Conservation (phyloP, 805 yeast species). For the Kluyveromyces wickerhamii region DNA sequence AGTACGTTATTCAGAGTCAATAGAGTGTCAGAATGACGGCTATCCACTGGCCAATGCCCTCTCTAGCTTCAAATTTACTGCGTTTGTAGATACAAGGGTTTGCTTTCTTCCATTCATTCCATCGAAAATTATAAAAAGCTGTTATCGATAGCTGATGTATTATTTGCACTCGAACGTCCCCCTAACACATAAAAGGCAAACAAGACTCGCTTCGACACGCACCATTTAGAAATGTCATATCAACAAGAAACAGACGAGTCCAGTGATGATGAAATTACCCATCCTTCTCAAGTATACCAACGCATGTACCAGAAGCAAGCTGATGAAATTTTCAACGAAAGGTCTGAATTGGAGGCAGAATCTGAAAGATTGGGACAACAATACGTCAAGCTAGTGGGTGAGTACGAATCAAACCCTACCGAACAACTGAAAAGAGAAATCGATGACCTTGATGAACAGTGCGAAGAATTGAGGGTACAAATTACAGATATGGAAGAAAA, state of each 20-base stretch:
- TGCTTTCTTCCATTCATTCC: too few species aligned
- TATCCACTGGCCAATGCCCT: too few species aligned
- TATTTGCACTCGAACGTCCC: too few species aligned
- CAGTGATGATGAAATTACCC: constrained; percentile 1
- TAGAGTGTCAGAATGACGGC: too few species aligned
- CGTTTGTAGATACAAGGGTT: too few species aligned
- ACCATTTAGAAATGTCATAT: too few species aligned
- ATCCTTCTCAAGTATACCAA: constrained; percentile 3
- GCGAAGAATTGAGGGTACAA: neutral
- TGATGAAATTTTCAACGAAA: neutral
- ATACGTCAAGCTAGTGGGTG: neutral
- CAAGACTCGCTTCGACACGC: too few species aligned
- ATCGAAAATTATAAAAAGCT: too few species aligned
- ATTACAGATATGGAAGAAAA: neutral
- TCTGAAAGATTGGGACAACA: neutral
- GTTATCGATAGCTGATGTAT: too few species aligned
- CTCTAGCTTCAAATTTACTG: too few species aligned
- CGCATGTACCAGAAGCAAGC: constrained; percentile 3
- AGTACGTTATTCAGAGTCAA: too few species aligned
- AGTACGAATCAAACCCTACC: neutral
- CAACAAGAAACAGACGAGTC: constrained; percentile 4
- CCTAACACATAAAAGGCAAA: too few species aligned
- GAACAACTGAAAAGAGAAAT: neutral
- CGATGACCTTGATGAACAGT: neutral
- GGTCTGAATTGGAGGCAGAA: neutral